Conservation (phyloP, 176 grass and related monocot species). For the Panicum miliaceum region DNA sequence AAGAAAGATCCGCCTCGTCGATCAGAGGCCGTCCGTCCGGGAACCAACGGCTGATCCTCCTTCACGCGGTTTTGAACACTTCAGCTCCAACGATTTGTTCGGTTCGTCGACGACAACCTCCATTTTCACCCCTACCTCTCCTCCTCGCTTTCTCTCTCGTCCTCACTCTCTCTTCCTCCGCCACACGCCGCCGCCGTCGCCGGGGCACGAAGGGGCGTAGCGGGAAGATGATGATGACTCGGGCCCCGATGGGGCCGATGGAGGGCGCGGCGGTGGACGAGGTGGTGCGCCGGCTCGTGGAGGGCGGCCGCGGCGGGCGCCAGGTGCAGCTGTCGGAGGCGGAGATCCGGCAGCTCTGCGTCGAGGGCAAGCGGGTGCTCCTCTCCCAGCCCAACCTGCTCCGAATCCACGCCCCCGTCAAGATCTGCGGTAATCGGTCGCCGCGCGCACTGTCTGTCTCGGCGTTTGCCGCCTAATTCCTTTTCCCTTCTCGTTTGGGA, state of each 20-base stretch:
- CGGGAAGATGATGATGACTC: slow-evolving; percentile 81
- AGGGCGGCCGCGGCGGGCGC: slow-evolving; percentile 61
- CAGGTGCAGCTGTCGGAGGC: slow-evolving; percentile 92
- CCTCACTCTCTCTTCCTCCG: background rate
- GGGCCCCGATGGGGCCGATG: slow-evolving; percentile 71
- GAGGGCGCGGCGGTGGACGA: slow-evolving; percentile 75
- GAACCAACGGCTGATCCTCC: slow-evolving; percentile 18
- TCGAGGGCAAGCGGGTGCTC: slow-evolving; percentile 81
- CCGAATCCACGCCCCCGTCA: slow-evolving; percentile 73
- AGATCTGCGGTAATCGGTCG: slow-evolving; percentile 75
- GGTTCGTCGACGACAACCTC: slow-evolving; percentile 19
- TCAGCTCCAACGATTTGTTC: slow-evolving; percentile 33
- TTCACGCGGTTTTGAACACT: slow-evolving; percentile 70
- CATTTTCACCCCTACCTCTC: background rate
- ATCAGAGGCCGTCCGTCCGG: background rate
- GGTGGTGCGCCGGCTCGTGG: slow-evolving; percentile 64
- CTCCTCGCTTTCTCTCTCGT: background rate
- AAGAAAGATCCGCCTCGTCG: background rate
- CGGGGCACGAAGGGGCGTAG: background rate
- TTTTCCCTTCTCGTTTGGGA: background rate
- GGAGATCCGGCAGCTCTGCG: slow-evolving; percentile 97
- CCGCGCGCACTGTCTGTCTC: background rate
- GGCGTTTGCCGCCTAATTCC: slow-evolving; percentile 8
- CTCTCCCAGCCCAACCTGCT: slow-evolving; percentile 85
- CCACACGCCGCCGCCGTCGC: slow-evolving; percentile 4